Base-by-base conservation (phyloP, 768 basidiomycete species). In the Podaxis sp. region DNA sequence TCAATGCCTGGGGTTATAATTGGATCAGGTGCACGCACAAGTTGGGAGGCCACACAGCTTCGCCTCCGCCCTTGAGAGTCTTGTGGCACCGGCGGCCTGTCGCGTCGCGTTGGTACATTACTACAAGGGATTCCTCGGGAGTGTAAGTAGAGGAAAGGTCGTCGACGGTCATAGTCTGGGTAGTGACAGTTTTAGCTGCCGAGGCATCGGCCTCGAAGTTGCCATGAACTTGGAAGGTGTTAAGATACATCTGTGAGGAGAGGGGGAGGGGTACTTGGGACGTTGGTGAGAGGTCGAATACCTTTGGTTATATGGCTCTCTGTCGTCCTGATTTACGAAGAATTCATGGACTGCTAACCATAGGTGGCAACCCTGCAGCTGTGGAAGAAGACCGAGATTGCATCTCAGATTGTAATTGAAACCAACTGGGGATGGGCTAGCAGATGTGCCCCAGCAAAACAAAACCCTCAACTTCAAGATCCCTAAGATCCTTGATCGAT, bases 31-130 rank as follows among this genome's bases (percentile, higher is more conserved):
- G 11, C 10, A 67, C 71, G 66, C 61, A 74, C 71, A 91, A 79
- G 61, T 83, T 78, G 11, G 87, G 87, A 51, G 89, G 89, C 89
- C 89, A 91, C 10, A 91, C 88, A 6, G 85, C 82, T 67, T 90
- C 89, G 25, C 83, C 82, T 61, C 68, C 70, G 50, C 87, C 89
- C 71, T 82, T 85, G n/a, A 88, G 73, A 0, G 86, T 89, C 70
- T 89, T 88, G 85, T 87, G 90, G 65, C 80, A 85, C 70, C 87
- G 86, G 62, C 89, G 81, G 46, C 82, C 81, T 59, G 79, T 83
- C 55, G 86, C 81, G 62, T 86, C 82, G 55, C 82, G 79, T 67
- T 85, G 79, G 63, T 84, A 27, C 23, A 57, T 14, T n/a, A 62
- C 56, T 51, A 68, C 72, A 57, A 79, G 74, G 48, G 75, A 71